Conservation (phyloP, 768 basidiomycete species). For the Cubamyces lactineus region DNA sequence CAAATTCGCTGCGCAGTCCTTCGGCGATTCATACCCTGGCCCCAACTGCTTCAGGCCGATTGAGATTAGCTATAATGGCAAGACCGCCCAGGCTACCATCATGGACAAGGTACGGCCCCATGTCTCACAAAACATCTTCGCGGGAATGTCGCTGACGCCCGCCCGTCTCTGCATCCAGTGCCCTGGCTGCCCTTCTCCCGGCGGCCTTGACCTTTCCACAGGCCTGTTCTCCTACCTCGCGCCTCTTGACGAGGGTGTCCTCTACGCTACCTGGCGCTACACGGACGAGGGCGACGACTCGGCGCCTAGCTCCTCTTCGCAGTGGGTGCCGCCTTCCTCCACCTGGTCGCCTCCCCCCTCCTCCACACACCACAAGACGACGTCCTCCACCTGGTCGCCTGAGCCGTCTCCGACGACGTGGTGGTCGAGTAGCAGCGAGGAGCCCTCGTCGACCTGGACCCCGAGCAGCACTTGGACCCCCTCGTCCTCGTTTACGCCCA, state of each 20-base stretch:
- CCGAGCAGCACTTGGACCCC: conserved; percentile 6
- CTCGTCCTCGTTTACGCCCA: conserved; percentile 30
- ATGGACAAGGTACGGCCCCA: conserved; percentile 56
- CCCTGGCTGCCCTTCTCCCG: conserved; percentile 58
- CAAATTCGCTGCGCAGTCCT: conserved; percentile 43
- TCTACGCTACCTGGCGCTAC: conserved; percentile 67
- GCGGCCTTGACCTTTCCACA: conserved; percentile 68
- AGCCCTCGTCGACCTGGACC: conserved; percentile 11
- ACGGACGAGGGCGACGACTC: conserved; percentile 42
- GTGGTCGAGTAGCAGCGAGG: conserved; percentile 11
- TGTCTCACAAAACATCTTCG: neutral
- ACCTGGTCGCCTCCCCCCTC: conserved; percentile 22
- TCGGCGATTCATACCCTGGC: conserved; percentile 62
- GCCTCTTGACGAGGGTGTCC: conserved; percentile 48
- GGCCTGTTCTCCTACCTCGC: conserved; percentile 72
- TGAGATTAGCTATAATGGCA: conserved; percentile 63
- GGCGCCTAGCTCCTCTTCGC: conserved; percentile 13
- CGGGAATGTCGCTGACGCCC: neutral
- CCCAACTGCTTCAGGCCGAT: conserved; percentile 65
- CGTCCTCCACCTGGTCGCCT: conserved; percentile 26
- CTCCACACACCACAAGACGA: conserved; percentile 16
- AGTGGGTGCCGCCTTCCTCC: conserved; percentile 29
- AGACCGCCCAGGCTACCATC: conserved; percentile 58
- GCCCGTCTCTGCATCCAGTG: conserved; percentile 50
- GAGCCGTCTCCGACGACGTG: conserved; percentile 2